Evolutionary conservation across 129 eudicot species (phyloP), one percentile per base, ranked within the genome.

Genomic region (Artemisia tridentata): DNA sequence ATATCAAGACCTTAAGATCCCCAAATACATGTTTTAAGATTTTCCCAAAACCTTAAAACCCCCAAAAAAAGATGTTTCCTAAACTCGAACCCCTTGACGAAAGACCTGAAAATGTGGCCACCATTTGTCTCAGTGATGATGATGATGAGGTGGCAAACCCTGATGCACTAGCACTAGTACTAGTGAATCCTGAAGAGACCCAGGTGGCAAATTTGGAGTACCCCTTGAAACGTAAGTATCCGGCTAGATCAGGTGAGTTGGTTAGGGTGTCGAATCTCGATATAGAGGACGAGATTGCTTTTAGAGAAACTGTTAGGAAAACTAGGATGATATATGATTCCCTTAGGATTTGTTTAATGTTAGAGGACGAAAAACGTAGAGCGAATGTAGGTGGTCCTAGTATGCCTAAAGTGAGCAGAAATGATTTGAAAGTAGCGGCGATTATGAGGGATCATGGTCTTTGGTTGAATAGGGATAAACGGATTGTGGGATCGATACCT

Each of bases 391-490:
- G 8, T 18, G 20, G 21, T 21, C 77, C 15, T 17, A 15, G 38
- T 12, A 46, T 21, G 69, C 49, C 63, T 2, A 68, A 79, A 54
- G 45, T 58, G 1, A 63, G 3, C 27, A 25, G 96, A 7, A 83
- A 77, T 10, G 96, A 89, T 68, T 64, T 85, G 51, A 82, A 65
- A 52, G 85, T 93, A 0, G 79, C 90, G 3, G 7, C 62, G 2
- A 2, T 80, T 58, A 82, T 89, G 93, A 84, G 78, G 23, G 84
- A 80, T 0, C 21, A 77, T 1, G 86, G 73, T 25, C 68, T 86
- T 55, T 89, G 93, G 93, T 67, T 86, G 69, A 82, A 89, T 68
- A 71, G 88, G 1, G 96, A 89, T 20, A 86, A 89, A 65, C 56
- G 93, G 16, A 74, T 86, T 0, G 93, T 89, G 20, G 96, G 96